These are phyloP conservation scores for Ricinus communis DNA, from an alignment of 345 rosid species.

Conservation along the genomic window DNA sequence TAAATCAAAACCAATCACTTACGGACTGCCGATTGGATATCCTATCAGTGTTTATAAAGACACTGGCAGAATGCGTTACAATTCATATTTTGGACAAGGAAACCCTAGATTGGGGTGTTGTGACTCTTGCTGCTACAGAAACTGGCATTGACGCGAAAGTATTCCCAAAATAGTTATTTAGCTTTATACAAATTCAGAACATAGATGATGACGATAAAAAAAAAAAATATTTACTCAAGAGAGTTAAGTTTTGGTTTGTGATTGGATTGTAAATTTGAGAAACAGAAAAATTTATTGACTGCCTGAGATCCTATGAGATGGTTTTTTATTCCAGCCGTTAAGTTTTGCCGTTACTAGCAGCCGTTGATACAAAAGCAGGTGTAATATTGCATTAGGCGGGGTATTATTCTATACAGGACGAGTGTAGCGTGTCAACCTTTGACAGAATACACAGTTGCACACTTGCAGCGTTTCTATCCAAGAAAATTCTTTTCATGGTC, in stretches of 20 bases:
- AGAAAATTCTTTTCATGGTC: no score
- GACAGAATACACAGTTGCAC: no score
- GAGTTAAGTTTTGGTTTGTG: not conserved
- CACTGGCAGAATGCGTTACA: conserved; percentile 19
- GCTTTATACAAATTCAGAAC: not conserved
- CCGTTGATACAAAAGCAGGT: not conserved
- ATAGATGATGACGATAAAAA: not conserved
- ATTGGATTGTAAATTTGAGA: conserved; percentile 15
- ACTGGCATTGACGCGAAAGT: conserved; percentile 23
- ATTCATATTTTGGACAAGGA: conserved; percentile 28
- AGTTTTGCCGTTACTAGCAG: not conserved
- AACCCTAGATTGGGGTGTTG: conserved; percentile 25
- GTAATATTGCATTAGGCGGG: no score
- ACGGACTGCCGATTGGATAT: conserved; percentile 26
- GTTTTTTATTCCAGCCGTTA: not conserved
- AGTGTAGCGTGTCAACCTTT: not conserved
- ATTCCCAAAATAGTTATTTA: not conserved
- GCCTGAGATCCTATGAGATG: no score
- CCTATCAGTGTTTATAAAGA: conserved; percentile 23
- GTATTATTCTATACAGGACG: not conserved
- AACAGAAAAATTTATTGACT: not conserved
- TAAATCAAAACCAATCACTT: conserved; percentile 23
- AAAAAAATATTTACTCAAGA: not conserved
- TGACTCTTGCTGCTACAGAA: conserved; percentile 21
- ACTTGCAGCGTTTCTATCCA: not conserved